Evolutionary conservation across 75 land plant genomes (phyloP).

Genomic region (Pseudotsuga menziesii): DNA sequence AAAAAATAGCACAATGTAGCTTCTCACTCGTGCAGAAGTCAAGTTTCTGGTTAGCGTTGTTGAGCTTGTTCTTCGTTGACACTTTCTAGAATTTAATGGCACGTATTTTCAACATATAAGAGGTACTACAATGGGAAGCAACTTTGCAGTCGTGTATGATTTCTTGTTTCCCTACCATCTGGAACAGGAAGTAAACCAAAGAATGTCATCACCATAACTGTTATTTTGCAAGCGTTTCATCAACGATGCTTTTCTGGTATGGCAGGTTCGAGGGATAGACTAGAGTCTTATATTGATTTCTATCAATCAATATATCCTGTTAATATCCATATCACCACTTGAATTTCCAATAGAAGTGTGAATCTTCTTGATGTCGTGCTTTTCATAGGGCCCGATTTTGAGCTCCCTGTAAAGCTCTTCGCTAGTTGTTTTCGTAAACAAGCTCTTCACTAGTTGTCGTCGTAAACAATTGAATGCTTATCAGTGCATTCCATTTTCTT

Average conservation of each 20-base stretch:
- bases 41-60: background rate
- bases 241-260: too few relatives aligned
- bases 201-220: background rate
- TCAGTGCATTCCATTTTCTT: background rate
- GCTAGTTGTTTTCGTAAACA: background rate
- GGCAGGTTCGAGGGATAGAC: too few relatives aligned
- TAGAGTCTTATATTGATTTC: background rate
- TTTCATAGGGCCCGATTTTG: constrained; percentile 4
- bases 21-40: background rate
- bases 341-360: background rate
- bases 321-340: constrained; percentile 1
- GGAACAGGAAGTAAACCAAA: background rate
- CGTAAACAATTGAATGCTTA: constrained; percentile 10
- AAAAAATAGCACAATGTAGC: too few relatives aligned
- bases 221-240: background rate
- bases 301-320: too few relatives aligned
- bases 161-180: constrained; percentile 6
- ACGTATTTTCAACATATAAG: background rate
- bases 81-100: constrained; percentile 1
- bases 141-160: constrained; percentile 15
- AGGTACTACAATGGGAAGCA: constrained; percentile 16
- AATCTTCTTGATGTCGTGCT: too few relatives aligned
- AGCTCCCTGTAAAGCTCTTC: background rate
- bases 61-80: background rate
- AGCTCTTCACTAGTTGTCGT: too few relatives aligned